Percentiles rank a stretch among this genome's conserved stretches.
Conservation (phyloP, 2,329 filamentous ascomycete genomes). For the Pleurostoma richardsiae region DNA sequence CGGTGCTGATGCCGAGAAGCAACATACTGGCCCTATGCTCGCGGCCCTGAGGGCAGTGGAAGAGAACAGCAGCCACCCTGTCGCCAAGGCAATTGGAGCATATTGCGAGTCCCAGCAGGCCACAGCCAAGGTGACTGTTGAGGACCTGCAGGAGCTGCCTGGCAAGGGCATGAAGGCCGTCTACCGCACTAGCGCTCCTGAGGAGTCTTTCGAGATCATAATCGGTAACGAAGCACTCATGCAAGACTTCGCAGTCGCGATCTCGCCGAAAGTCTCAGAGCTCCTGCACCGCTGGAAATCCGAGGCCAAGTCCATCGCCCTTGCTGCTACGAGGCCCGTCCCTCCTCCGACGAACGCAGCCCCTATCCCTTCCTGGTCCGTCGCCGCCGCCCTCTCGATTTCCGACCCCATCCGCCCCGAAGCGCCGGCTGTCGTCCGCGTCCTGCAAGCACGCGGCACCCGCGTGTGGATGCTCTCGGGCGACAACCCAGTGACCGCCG, state of each 20-base stretch:
- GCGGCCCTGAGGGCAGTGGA: constrained; percentile 58
- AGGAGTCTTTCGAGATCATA: constrained; percentile 43
- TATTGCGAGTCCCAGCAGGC: constrained; percentile 46
- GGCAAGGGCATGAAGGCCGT: constrained; percentile 65
- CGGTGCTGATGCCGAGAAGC: constrained; percentile 13
- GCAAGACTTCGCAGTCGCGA: constrained; percentile 35
- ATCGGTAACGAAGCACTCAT: constrained; percentile 73
- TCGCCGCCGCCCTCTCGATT: constrained; percentile 67
- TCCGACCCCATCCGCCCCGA: constrained; percentile 78
- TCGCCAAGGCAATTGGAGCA: constrained; percentile 64
- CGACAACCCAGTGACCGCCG: constrained; percentile 81
- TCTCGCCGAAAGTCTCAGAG: constrained; percentile 27
- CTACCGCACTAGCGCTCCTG: constrained; percentile 28
- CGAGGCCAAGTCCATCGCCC: constrained; percentile 59
- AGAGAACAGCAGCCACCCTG: constrained; percentile 68
- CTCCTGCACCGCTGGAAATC: constrained; percentile 52
- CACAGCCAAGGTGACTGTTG: constrained; percentile 23
- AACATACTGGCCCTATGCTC: constrained; percentile 30
- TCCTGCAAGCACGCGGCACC: constrained; percentile 60
- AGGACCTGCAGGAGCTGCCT: constrained; percentile 58
- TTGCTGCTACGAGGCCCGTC: constrained; percentile 42
- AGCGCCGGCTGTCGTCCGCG: constrained; percentile 57
- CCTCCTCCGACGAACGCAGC: neutral
- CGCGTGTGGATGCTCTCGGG: constrained; percentile 91
- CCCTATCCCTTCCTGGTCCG: constrained; percentile 31